Percentiles rank a stretch among this genome's conserved stretches.
phyloP scores from a whole-genome alignment of 768 basidiomycete genomes.

The Cystofilobasidium ferigula region DNA sequence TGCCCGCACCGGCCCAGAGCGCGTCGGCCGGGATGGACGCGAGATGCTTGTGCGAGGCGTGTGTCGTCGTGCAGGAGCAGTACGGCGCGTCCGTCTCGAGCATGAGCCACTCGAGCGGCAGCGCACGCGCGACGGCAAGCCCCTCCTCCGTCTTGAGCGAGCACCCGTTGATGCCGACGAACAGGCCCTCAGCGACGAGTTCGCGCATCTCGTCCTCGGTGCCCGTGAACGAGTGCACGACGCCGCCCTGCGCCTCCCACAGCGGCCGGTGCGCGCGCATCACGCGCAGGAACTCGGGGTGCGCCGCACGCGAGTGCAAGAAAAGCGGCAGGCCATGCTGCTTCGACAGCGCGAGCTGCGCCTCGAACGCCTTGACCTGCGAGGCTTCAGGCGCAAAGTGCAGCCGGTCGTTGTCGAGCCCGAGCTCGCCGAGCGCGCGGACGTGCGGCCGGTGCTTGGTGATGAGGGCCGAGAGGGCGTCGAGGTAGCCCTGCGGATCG shows the following conservation, averaged over 20 bases:
- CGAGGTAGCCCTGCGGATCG: slow-evolving; percentile 54
- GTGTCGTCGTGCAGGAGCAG: slow-evolving; percentile 59
- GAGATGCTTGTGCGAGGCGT: slow-evolving; percentile 50
- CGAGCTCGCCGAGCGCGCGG: slow-evolving; percentile 69
- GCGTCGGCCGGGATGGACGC: slow-evolving; percentile 45
- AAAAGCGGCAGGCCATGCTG: slow-evolving; percentile 65
- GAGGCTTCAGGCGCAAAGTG: slow-evolving; percentile 52
- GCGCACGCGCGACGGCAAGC: slow-evolving; percentile 46
- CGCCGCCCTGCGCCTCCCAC: slow-evolving; percentile 57
- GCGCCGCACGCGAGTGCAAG: slow-evolving; percentile 68
- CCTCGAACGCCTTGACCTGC: slow-evolving; percentile 56
- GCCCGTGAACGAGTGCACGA: slow-evolving; percentile 76
- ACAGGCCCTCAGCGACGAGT: slow-evolving; percentile 54
- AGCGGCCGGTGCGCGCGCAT: slow-evolving; percentile 44
- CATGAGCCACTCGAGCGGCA: slow-evolving; percentile 54
- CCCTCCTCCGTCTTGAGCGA: slow-evolving; percentile 62
- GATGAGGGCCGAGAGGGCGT: slow-evolving; percentile 50
- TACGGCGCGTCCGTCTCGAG: slow-evolving; percentile 56
- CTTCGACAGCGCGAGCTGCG: slow-evolving; percentile 56
- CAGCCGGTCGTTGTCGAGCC: slow-evolving; percentile 71
- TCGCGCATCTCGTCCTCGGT: slow-evolving; percentile 52
- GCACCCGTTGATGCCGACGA: slow-evolving; percentile 64
- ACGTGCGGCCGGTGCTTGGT: slow-evolving; percentile 33
- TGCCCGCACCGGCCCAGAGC: slow-evolving; percentile 47
- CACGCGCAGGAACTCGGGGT: slow-evolving; percentile 55